Evolutionary conservation across 2,329 filamentous ascomycete genomes (phyloP).

Genomic region (Rutstroemia sp.): DNA sequence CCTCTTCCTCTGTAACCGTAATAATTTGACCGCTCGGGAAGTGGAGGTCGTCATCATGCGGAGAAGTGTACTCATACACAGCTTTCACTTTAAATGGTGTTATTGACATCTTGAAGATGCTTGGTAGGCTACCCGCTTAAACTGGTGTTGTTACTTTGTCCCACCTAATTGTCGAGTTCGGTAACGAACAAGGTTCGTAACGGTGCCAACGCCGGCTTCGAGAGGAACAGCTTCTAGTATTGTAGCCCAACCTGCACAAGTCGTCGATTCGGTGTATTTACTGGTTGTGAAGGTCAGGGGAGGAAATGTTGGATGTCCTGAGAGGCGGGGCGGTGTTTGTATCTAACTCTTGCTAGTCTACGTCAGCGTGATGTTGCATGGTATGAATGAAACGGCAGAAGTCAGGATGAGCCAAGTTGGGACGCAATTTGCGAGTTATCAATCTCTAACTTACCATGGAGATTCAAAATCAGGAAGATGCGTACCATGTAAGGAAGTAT

Average conservation of each 20-base stretch:
- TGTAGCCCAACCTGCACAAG: neutral
- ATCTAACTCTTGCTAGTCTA: slow-evolving; percentile 26
- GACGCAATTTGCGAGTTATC: neutral
- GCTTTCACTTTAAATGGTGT: slow-evolving; percentile 90
- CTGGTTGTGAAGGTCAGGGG: slow-evolving; percentile 12
- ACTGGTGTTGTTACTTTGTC: slow-evolving; percentile 6
- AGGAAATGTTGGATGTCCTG: slow-evolving; percentile 9
- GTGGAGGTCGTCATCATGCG: slow-evolving; percentile 89
- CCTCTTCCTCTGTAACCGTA: slow-evolving; percentile 86
- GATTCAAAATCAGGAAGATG: neutral
- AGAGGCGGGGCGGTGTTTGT: slow-evolving; percentile 24
- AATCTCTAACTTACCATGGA: neutral
- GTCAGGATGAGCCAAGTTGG: neutral
- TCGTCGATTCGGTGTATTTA: neutral
- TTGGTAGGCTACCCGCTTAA: neutral
- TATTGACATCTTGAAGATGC: slow-evolving; percentile 49
- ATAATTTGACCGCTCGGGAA: slow-evolving; percentile 85
- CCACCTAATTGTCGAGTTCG: slow-evolving; percentile 5
- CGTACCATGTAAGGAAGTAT: neutral
- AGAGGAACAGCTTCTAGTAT: neutral
- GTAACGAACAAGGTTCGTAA: slow-evolving; percentile 2
- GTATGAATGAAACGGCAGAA: slow-evolving; percentile 17
- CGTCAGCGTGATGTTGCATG: slow-evolving; percentile 25
- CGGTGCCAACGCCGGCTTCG: neutral
- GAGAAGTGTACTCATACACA: slow-evolving; percentile 86